Evolutionary conservation across 352 stramenopile genomes (phyloP), one percentile per base, ranked within the genome.

Genomic region (Phytopythium boreale): DNA sequence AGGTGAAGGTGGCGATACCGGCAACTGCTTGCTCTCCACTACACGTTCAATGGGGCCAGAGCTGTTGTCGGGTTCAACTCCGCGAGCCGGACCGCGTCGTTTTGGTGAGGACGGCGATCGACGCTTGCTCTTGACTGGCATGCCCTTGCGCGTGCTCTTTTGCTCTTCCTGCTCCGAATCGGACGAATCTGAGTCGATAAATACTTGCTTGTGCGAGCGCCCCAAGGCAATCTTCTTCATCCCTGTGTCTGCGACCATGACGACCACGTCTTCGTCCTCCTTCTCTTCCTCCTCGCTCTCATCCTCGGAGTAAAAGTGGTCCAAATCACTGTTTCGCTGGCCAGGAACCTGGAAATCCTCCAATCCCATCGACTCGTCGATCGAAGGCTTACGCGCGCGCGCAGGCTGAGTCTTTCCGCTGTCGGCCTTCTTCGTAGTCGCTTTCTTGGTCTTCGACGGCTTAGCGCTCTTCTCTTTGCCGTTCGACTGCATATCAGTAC

Each of bases 281-380:
- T 66, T 70, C 17, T 55, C 62, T 26, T 84, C 64, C 20, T 75
- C 70, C 22, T 84, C 79, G 56, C 79, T 91, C 51, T 90, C 83
- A 44, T 90, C 75, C 39, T 92, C 81, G 4, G 84, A 92, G 60
- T 92, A 93, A 65, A 95, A 95, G 39, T 79, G 69, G 59, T 93
- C 83, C 26, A 95, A 62, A 29, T 95, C 83, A 20, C 71, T 81
- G 22, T 66, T 71, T 26, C 77, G 76, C 17, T 64, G 49, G 65
- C 85, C 87, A 2, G 80, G 80, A 2, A 90, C 84, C 46, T 89
- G 76, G 53, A 93, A 95, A 61, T 95, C 87, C 37, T 92, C 84
- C n/a, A 93, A 61, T 37, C 76, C 75, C 46, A 90, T 75, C 17
- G 74, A 59, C 47, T 81, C 68, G 52, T 83, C 76, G 14, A 66